These are phyloP conservation scores for Pseudozyma sp. DNA, from an alignment of 1,284 basidiomycete genomes.

Conservation along the genomic window DNA sequence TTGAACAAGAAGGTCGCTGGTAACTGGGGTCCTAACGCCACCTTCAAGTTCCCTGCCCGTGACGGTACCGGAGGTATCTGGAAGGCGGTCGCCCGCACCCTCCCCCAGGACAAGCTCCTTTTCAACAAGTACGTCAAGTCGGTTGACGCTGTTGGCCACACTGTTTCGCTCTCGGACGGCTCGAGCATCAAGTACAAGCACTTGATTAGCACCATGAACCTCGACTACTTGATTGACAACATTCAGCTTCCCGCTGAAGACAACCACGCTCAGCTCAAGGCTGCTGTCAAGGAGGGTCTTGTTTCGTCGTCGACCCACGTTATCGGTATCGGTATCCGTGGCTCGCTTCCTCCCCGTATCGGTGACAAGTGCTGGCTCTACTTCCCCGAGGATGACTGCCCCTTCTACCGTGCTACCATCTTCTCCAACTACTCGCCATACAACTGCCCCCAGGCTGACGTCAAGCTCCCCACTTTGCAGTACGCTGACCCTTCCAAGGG, in stretches of 20 bases:
- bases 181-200: constrained; percentile 71
- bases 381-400: constrained; percentile 72
- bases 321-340: constrained; percentile 73
- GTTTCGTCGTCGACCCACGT: constrained; percentile 73
- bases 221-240: constrained; percentile 71
- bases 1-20: constrained; percentile 72
- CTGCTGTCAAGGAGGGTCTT: constrained; percentile 70
- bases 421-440: constrained; percentile 74
- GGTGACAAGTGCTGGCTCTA: constrained; percentile 73
- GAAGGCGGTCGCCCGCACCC: constrained; percentile 72
- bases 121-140: constrained; percentile 70
- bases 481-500: constrained; percentile 71
- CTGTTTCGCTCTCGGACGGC: constrained; percentile 71
- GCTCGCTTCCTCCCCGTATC: constrained; percentile 71
- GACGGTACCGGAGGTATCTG: constrained; percentile 74
- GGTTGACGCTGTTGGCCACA: constrained; percentile 70
- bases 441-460: constrained; percentile 71
- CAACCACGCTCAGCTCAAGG: constrained; percentile 69
- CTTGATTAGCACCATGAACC: constrained; percentile 72
- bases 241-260: constrained; percentile 68
- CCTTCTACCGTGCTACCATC: constrained; percentile 74
- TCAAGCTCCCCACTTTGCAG: constrained; percentile 71
- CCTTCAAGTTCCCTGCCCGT: constrained; percentile 73
- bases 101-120: constrained; percentile 70
- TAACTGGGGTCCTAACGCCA: constrained; percentile 74